Conservation (phyloP, 179 eudicot species). For the Spergularia azorica region DNA sequence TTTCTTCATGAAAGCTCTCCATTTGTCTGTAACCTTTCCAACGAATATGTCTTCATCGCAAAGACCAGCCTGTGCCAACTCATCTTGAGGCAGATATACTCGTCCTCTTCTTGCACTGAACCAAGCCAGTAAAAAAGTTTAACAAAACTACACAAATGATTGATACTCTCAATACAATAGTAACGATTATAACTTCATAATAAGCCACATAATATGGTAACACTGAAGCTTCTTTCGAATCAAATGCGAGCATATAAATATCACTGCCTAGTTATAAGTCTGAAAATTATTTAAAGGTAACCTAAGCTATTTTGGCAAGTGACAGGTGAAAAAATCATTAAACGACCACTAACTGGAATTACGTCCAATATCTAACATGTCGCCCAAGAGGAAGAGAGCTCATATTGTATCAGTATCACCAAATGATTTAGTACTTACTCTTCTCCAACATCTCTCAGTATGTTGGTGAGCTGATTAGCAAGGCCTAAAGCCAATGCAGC, state of each 20-base stretch:
- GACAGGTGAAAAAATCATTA: not conserved
- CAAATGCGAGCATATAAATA: not conserved
- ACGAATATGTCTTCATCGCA: conserved; percentile 88
- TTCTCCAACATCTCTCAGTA: conserved; percentile 93
- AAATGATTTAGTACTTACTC: conserved; percentile 58
- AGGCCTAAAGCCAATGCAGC: conserved; percentile 83
- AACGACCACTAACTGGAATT: too few species aligned
- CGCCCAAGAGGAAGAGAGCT: too few species aligned
- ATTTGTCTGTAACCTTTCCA: conserved; percentile 87
- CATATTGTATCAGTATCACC: not conserved
- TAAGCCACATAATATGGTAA: not conserved
- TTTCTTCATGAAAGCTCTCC: conserved; percentile 88
- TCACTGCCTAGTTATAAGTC: not conserved
- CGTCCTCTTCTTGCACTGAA: conserved; percentile 88
- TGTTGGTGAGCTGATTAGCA: conserved; percentile 89
- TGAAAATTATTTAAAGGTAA: not conserved
- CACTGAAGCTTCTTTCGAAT: not conserved
- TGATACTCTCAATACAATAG: not conserved
- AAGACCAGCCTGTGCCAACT: conserved; percentile 80
- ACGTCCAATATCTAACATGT: too few species aligned
- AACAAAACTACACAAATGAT: not conserved
- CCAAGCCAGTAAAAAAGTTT: conserved; percentile 9
- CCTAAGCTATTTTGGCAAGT: not conserved
- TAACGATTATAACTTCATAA: not conserved
- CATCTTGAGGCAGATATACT: conserved; percentile 88